Conservation (phyloP, 108 stramenopile genomes). For the Stephanodiscus triporus region DNA sequence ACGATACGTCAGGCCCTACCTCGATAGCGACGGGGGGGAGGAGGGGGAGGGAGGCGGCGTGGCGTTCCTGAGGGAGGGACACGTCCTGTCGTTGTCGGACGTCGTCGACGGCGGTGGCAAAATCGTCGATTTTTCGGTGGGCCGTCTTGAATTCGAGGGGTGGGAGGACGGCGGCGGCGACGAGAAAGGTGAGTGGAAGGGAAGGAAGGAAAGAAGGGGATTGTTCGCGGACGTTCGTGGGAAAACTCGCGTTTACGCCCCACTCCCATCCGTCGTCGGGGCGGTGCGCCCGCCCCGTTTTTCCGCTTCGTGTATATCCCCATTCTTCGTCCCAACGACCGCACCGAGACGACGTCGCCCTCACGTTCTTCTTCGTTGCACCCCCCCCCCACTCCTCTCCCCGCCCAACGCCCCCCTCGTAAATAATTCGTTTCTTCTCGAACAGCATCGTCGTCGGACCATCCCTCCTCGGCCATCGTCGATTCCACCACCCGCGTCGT, state of each 20-base stretch:
- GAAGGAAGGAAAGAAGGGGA: background rate
- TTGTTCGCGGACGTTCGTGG: no score
- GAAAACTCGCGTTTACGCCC: no score
- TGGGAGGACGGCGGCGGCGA: constrained; percentile 35
- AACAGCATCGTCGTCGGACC: background rate
- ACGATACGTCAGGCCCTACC: constrained; percentile 78
- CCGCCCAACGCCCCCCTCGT: background rate
- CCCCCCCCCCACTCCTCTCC: background rate
- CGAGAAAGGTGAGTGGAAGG: constrained; percentile 30
- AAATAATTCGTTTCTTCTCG: no score
- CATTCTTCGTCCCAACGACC: no score
- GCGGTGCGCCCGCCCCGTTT: no score
- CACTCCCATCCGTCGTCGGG: no score
- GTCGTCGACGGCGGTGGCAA: constrained; percentile 65
- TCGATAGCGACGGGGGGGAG: constrained; percentile 48
- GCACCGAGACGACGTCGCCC: no score
- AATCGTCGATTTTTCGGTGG: constrained; percentile 74
- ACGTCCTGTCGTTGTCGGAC: constrained; percentile 59
- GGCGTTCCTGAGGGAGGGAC: constrained; percentile 63
- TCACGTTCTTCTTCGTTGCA: background rate
- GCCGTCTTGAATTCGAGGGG: constrained; percentile 66
- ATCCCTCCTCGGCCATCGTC: constrained; percentile 48
- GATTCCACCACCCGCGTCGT: constrained; percentile 57
- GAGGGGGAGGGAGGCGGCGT: constrained; percentile 40
- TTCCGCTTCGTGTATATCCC: no score